Evolutionary conservation across 2,329 filamentous ascomycete species (phyloP), one percentile per base, ranked within the genome.

Genomic region (Ceratocystis eucalypticola): DNA sequence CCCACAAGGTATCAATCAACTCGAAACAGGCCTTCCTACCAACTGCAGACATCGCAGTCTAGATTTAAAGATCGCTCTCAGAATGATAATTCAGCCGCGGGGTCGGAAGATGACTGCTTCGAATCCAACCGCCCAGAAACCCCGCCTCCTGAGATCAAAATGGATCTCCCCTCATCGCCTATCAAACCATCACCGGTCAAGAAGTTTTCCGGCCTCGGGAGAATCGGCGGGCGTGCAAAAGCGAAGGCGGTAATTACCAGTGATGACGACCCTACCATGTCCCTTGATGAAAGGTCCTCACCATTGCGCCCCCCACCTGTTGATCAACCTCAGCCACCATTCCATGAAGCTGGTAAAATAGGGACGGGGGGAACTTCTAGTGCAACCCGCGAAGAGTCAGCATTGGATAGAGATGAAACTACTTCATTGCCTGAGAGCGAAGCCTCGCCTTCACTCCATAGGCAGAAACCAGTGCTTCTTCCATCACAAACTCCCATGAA

Each of bases 81-180:
- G 10, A n/a, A 59, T n/a, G 55, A 61, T 5, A 5, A 65, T 30
- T 61, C 64, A 4, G 50, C 22, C 15, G 46, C 62, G 12, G 62
- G 25, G 25, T 62, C 66, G 1, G 66, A 65, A 57, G 64, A 64
- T 22, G 66, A 68, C 30, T 61, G 64, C 12, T 68, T 68, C 22
- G 64, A 68, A n/a, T 30, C 61, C 2, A 33, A 55, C 4, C 59
- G 46, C 5, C 65, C 61, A 20, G 33, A 37, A 53, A 62, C 48
- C 15, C 61, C 28, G 4, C 62, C 53, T n/a, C 20, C 25, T 45
- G 15, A 57, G 8, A 25, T 33, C 20, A 62, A 30, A 17, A 25
- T 7, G 8, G 15, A 65, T 20, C n/a, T 20, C 12, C 30, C 45
- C 8, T 46, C 50, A n/a, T 45, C 53, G 25, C 64, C 64, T 20